Base-by-base conservation (phyloP, 768 basidiomycete genomes). In the Tricholoma terreum region DNA sequence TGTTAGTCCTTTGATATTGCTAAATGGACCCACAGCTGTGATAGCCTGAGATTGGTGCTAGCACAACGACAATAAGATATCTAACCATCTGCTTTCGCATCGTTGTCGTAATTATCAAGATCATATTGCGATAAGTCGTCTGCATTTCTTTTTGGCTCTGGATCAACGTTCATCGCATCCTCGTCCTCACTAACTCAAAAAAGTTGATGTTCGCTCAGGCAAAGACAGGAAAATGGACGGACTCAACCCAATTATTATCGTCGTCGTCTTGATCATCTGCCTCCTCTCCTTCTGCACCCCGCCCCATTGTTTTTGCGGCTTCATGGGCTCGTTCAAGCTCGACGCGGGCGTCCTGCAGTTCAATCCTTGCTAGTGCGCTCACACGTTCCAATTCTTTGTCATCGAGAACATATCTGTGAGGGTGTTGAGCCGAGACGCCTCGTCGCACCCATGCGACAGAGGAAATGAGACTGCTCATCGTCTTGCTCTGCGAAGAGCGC, bases 1-100 rank as follows among this genome's bases (percentile, higher is more conserved):
- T 19, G 89, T 89, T 51, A 99, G 75, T 15, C 95, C 96, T 68
- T 97, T 96, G 72, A 98, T 93, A 65, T 92, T 95, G 71, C 89
- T 93, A 74, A 99, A 99, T 15, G 90, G 90, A 36, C 94, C 89
- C 59, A 75, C 68, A 43, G 75, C 89, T 90, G 61, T 24, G 57
- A 45, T 54, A 40, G 34, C 36, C 60, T 58, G 46, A 52, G 45
- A 56, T 42, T 54, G n/a, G 59, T 55, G 54, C 52, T 46, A 35
- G 34, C 45, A 59, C 5, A n/a, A 49, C 24, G 54, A 24, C 38
- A 56, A 36, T 35, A n/a, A 40, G 15, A 60, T 54, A 50, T 63
- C 73, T 55, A 21, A 79, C 77, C 65, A 40, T 67, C 61, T 21
- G 72, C 54, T 62, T 69, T 69, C 14, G 59, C 82, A 64, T 96